These are phyloP conservation scores for Hypoxylon sp. DNA, from an alignment of 2,329 filamentous ascomycete species.

Conservation along the genomic window DNA sequence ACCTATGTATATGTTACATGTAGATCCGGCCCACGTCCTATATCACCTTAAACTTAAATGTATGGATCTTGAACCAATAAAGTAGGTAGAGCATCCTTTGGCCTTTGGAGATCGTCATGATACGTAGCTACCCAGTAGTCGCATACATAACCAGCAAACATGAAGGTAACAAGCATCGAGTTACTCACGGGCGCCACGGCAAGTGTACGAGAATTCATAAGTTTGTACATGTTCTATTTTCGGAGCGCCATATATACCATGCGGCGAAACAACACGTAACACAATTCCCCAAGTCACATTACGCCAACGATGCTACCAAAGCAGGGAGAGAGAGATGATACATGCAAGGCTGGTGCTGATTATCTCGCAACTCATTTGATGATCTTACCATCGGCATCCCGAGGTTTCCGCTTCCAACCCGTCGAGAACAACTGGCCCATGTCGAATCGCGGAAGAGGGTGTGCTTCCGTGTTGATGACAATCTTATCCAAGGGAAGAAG, in stretches of 20 bases:
- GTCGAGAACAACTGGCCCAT: constrained; percentile 82
- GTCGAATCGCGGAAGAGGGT: constrained; percentile 89
- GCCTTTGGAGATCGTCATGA: background rate
- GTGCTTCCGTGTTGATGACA: constrained; percentile 96
- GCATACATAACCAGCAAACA: background rate
- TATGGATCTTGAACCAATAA: background rate
- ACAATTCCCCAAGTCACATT: constrained; percentile 8
- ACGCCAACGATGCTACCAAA: constrained; percentile 31
- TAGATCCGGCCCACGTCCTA: background rate
- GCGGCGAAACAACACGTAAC: constrained; percentile 12
- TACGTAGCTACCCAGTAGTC: background rate
- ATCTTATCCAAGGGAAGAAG: constrained; percentile 86
- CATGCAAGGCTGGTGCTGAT: constrained; percentile 22
- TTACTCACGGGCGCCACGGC: too few relatives aligned
- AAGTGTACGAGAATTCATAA: background rate
- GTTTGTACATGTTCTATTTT: constrained; percentile 27
- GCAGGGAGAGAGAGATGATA: constrained; percentile 5
- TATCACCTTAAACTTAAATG: background rate
- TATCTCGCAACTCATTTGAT: constrained; percentile 39
- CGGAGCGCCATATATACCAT: constrained; percentile 18
- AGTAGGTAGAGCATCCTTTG: background rate
- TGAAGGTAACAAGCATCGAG: background rate
- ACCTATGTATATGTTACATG: too few relatives aligned
- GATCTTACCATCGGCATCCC: constrained; percentile 61
- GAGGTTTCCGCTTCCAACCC: constrained; percentile 80